Conservation (phyloP, 2,329 filamentous ascomycete species). For the Ramichloridium luteum region DNA sequence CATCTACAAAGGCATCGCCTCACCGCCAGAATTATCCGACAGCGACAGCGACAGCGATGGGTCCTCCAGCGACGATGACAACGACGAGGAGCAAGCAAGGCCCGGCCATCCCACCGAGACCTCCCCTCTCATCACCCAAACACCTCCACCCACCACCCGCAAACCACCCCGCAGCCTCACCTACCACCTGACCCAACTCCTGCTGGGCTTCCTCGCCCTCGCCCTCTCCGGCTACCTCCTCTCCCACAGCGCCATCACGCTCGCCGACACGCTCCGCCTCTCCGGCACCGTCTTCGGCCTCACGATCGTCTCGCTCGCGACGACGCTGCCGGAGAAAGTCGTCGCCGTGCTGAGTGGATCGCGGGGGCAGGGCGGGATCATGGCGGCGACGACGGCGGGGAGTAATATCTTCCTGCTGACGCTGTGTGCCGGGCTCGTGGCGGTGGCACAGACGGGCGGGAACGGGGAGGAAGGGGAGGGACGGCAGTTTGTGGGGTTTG, state of each 20-base stretch:
- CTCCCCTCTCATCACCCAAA: background rate
- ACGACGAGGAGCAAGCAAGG: constrained; percentile 3
- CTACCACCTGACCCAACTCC: constrained; percentile 32
- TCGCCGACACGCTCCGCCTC: constrained; percentile 31
- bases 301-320: constrained; percentile 39
- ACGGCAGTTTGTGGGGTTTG: no score
- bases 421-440: no score
- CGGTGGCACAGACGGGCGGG: no score
- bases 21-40: constrained; percentile 32
- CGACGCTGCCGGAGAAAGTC: constrained; percentile 43
- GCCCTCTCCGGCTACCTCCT: constrained; percentile 39
- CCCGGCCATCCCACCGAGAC: background rate
- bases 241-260: constrained; percentile 31
- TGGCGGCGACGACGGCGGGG: constrained; percentile 42
- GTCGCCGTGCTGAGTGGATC: constrained; percentile 37
- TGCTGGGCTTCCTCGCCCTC: constrained; percentile 34
- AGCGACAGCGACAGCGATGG: constrained; percentile 28
- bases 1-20: constrained; percentile 33
- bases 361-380: constrained; percentile 37
- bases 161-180: constrained; percentile 15
- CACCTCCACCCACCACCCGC: background rate
- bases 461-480: no score
- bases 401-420: constrained; percentile 45
- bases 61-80: constrained; percentile 20
- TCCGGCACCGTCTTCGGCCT: constrained; percentile 38